Evolutionary conservation across 257 asterid genomes (phyloP), one percentile per base, ranked within the genome.

Genomic region (Gentiana dahurica): DNA sequence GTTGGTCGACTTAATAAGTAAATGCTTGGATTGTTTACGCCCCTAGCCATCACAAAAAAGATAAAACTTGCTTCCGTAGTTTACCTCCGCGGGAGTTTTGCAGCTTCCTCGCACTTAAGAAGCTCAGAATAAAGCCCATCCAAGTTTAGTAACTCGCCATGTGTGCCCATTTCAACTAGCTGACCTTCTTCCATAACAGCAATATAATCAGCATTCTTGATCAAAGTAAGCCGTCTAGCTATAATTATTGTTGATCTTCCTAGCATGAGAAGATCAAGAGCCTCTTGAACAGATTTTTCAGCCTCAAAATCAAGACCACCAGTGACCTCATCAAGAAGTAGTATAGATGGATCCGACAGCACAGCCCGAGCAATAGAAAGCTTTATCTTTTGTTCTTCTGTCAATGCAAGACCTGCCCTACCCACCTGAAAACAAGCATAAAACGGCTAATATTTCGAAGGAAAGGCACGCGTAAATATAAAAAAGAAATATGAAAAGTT

Each of bases 171-270:
- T 81, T 92, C 98, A 68, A 92, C 97, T 44, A 92, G 86, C 67
- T 92, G 98, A 6, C 97, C 98, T 82, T 92, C 98, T 76, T 92
- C 98, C 98, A 92, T 92, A 59, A 92, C 98, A 36, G 97, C 97
- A 67, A 92, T 92, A 75, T 83, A 92, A 80, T 92, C 97, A 62
- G 98, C 96, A 76, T 88, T 92, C 71, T 80, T 85, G 59, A 92
- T 87, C 52, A 92, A 86, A 72, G 95, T 92, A 49, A 92, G 81
- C 56, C 94, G 87, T 68, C 98, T 83, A 51, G 98, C 98, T 58
- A 92, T 92, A 65, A 92, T 92, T 68, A 92, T 88, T 35, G 97
- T 92, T 64, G 98, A 92, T 79, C 98, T 77, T 36, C 98, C 95
- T 70, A 92, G 70, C 98, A 88, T 92, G 69, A 88, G 94, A 58